phyloP scores from a whole-genome alignment of 768 basidiomycete genomes.

The Lepiota venenata region DNA sequence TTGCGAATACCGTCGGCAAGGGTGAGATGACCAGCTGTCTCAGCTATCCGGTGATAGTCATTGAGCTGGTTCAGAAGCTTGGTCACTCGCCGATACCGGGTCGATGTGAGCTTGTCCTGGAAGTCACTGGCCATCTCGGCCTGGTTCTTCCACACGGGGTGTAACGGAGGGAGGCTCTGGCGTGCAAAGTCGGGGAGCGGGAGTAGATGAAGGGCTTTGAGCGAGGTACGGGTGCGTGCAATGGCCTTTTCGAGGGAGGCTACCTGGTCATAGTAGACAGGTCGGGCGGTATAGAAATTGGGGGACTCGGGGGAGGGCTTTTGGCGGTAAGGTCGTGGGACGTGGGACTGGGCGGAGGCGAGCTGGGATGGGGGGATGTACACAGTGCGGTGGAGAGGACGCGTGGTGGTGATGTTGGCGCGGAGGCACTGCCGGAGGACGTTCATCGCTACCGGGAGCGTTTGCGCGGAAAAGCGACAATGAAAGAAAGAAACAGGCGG shows the following conservation, averaged over 20 bases:
- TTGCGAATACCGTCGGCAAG: constrained; percentile 46
- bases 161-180: constrained; percentile 52
- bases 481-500: constrained; percentile 3
- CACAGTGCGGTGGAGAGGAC: neutral
- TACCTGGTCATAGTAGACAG: constrained; percentile 72
- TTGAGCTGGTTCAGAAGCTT: constrained; percentile 64
- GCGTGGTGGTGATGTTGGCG: neutral
- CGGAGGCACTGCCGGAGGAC: constrained; percentile 18
- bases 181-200: constrained; percentile 76
- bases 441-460: constrained; percentile 19
- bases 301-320: constrained; percentile 56
- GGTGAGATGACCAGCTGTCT: constrained; percentile 53
- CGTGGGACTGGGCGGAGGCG: constrained; percentile 7
- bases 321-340: neutral
- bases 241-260: constrained; percentile 64
- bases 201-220: constrained; percentile 64
- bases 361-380: constrained; percentile 14
- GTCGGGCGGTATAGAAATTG: constrained; percentile 81
- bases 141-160: constrained; percentile 67
- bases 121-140: constrained; percentile 56
- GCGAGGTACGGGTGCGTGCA: constrained; percentile 48
- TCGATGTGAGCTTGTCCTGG: constrained; percentile 56
- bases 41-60: constrained; percentile 57
- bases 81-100: constrained; percentile 66
- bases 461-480: neutral